phyloP scores from a whole-genome alignment of 805 yeast species.

The Candida nonsorbophila region DNA sequence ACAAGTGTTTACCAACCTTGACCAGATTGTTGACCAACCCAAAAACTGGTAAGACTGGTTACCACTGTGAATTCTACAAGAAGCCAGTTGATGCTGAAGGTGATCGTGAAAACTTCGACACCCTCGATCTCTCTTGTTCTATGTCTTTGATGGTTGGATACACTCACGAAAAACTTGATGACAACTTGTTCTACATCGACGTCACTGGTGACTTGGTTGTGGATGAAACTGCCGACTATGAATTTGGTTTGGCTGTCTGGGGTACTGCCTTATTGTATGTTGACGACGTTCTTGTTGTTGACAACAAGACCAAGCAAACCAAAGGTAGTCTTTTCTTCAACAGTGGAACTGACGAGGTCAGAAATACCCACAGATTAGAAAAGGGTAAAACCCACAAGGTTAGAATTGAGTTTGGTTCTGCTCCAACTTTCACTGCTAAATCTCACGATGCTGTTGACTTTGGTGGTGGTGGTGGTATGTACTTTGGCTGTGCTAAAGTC shows the following conservation, averaged over 20 bases:
- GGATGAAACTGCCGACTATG: slow-evolving; percentile 43
- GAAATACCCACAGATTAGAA: slow-evolving; percentile 28
- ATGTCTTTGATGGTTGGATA: slow-evolving; percentile 17
- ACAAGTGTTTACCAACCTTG: slow-evolving; percentile 23
- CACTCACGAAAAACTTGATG: slow-evolving; percentile 11
- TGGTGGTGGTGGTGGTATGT: slow-evolving; percentile 21
- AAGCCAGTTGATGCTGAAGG: slow-evolving; percentile 12
- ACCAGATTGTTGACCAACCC: slow-evolving; percentile 15
- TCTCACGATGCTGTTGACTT: slow-evolving; percentile 7
- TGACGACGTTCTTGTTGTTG: slow-evolving; percentile 48
- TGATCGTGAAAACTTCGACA: slow-evolving; percentile 13
- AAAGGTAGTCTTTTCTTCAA: slow-evolving; percentile 45
- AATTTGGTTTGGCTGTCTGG: slow-evolving; percentile 44
- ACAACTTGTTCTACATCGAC: slow-evolving; percentile 34
- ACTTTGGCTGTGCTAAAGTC: slow-evolving; percentile 18
- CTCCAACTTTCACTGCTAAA: slow-evolving; percentile 10
- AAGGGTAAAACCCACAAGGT: slow-evolving; percentile 42
- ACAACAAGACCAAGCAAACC: slow-evolving; percentile 49
- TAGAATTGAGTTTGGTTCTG: slow-evolving; percentile 44
- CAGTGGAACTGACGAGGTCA: slow-evolving; percentile 47
- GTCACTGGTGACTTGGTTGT: slow-evolving; percentile 41
- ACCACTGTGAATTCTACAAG: slow-evolving; percentile 16
- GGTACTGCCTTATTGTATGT: slow-evolving; percentile 56
- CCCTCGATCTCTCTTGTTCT: slow-evolving; percentile 11
- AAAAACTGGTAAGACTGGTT: slow-evolving; percentile 17